These are phyloP conservation scores for Atalantia buxifolia DNA, from an alignment of 345 rosid genomes.

Conservation along the genomic window DNA sequence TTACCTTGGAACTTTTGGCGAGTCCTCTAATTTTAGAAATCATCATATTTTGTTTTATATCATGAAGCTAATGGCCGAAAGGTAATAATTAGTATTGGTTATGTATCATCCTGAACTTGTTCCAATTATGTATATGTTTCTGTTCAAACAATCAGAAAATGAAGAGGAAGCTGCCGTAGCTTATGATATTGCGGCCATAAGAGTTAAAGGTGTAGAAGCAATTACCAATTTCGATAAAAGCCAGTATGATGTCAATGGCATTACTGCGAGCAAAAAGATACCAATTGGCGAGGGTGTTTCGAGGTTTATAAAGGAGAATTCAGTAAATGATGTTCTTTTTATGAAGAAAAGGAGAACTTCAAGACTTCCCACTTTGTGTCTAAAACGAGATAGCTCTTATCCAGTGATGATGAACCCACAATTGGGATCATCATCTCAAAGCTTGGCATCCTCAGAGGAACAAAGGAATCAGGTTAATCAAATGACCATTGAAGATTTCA, in stretches of 20 bases:
- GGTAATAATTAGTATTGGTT: no score
- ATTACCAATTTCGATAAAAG: conserved; percentile 22
- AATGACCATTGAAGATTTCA: not conserved
- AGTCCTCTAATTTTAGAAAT: not conserved
- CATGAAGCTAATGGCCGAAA: no score
- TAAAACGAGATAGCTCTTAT: not conserved
- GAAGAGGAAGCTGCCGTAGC: conserved; percentile 40
- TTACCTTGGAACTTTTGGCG: conserved; percentile 31
- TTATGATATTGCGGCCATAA: conserved; percentile 30
- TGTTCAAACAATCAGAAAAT: conserved; percentile 13
- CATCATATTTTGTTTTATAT: no score
- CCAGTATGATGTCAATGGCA: conserved; percentile 15
- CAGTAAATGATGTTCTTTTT: not conserved
- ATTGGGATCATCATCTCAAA: no score
- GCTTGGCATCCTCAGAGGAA: not conserved
- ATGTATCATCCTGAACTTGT: no score
- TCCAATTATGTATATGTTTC: not conserved
- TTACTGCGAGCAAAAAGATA: conserved; percentile 5
- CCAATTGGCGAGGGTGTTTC: conserved; percentile 28
- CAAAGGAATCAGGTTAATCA: not conserved
- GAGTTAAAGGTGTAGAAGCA: conserved; percentile 20
- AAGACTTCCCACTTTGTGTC: not conserved
- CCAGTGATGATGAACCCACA: no score
- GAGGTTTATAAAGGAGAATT: conserved; percentile 8
- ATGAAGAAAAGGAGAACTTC: not conserved